Evolutionary conservation across 2,329 filamentous ascomycete genomes (phyloP).

Genomic region (Fusarium newnesense): DNA sequence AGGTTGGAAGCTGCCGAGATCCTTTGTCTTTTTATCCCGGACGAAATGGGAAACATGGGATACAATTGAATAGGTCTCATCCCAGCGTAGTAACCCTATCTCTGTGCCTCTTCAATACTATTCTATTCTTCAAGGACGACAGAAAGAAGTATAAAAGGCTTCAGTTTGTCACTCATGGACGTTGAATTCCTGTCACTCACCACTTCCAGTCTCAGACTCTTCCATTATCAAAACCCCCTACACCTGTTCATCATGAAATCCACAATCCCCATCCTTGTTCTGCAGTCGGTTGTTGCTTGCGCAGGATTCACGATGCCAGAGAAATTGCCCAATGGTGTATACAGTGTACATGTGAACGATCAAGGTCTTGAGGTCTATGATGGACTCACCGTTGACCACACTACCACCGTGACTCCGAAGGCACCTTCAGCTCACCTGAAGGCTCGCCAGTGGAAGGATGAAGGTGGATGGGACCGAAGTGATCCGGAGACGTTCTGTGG

Average conservation of each 20-base stretch:
- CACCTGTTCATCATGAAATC: not conserved
- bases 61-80: fast-evolving
- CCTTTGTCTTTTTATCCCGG: not conserved
- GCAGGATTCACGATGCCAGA: not conserved
- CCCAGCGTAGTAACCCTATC: fast-evolving
- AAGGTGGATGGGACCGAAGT: not conserved
- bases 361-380: not conserved
- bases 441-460: not conserved
- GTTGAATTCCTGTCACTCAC: not conserved
- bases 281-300: not conserved
- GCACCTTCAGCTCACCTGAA: not conserved
- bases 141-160: not conserved
- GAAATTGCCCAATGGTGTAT: not conserved
- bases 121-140: not conserved
- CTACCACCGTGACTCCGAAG: not conserved
- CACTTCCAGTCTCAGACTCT: not conserved
- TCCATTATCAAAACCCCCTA: too few relatives aligned
- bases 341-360: not conserved
- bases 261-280: not conserved
- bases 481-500: not conserved
- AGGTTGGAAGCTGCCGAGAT: not conserved
- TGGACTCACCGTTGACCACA: not conserved
- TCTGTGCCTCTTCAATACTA: fast-evolving
- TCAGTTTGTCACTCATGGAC: not conserved
- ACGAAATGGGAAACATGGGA: not conserved